Percentiles rank a stretch among this genome's conserved stretches.
Conservation (phyloP, 75 land plant species). For the Adiantum capillusveneris region DNA sequence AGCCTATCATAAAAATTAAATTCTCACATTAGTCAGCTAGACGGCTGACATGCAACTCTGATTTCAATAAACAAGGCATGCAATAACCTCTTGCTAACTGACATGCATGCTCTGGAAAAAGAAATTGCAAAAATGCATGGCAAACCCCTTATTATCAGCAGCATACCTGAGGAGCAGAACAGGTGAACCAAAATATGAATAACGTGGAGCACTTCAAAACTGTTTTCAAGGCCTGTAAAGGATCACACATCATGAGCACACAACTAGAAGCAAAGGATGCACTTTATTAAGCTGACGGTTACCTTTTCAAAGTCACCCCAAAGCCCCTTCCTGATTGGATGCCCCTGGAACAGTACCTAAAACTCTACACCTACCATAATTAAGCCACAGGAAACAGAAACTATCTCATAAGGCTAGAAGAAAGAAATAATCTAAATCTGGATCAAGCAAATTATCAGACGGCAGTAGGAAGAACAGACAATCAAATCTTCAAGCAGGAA, state of each 20-base stretch:
- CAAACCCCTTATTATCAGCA: neutral
- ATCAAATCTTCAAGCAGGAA: too few relatives aligned
- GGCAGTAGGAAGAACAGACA: too few relatives aligned
- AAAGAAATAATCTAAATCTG: too few relatives aligned
- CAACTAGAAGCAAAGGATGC: neutral
- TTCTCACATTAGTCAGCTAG: too few relatives aligned
- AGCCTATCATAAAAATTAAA: neutral
- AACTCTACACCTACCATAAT: conserved; percentile 1
- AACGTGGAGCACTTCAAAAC: neutral
- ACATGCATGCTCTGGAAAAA: neutral
- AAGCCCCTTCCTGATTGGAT: neutral
- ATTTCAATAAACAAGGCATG: too few relatives aligned
- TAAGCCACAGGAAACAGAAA: neutral
- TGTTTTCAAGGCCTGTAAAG: neutral
- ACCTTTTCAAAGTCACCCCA: neutral
- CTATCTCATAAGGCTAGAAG: too few relatives aligned
- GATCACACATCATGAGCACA: neutral
- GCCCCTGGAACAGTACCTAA: conserved; percentile 2
- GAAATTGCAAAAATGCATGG: neutral
- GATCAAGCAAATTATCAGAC: too few relatives aligned
- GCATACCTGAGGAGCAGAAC: neutral
- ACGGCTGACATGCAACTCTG: too few relatives aligned
- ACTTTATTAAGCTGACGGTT: too few relatives aligned
- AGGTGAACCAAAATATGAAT: neutral
- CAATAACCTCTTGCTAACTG: too few relatives aligned